phyloP scores from a whole-genome alignment of 2,329 filamentous ascomycete species.

The Cytospora mali region DNA sequence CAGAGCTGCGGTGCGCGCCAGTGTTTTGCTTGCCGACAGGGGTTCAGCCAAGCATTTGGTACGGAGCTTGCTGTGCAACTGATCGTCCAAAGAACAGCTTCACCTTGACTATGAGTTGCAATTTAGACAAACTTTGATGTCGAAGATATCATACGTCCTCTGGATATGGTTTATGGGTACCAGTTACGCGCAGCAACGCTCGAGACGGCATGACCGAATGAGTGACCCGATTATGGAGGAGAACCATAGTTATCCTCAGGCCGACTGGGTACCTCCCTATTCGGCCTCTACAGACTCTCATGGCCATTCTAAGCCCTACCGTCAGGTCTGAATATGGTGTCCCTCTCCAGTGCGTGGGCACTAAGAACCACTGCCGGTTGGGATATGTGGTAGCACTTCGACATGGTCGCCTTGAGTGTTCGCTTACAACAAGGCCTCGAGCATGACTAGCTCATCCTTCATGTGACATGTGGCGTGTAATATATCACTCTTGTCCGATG shows the following conservation, averaged over 20 bases:
- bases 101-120: not conserved
- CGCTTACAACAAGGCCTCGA: not conserved
- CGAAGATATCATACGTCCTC: not conserved
- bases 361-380: not conserved
- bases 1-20: constrained; percentile 3
- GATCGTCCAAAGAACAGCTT: constrained; percentile 5
- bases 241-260: not conserved
- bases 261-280: not conserved
- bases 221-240: not conserved
- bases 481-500: not conserved
- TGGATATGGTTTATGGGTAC: too few relatives aligned
- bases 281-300: not conserved
- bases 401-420: not conserved
- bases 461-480: not conserved
- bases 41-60: constrained; percentile 6
- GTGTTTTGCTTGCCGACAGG: constrained; percentile 26
- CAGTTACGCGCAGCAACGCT: too few relatives aligned
- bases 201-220: not conserved
- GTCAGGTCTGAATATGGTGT: not conserved
- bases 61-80: constrained; percentile 8
- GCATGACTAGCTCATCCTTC: not conserved
- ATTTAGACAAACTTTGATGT: not conserved
- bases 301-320: not conserved
- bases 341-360: not conserved
- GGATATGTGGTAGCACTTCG: not conserved